phyloP scores from a whole-genome alignment of 305 asterid species.

The Fraxinus xanthoxyloides region DNA sequence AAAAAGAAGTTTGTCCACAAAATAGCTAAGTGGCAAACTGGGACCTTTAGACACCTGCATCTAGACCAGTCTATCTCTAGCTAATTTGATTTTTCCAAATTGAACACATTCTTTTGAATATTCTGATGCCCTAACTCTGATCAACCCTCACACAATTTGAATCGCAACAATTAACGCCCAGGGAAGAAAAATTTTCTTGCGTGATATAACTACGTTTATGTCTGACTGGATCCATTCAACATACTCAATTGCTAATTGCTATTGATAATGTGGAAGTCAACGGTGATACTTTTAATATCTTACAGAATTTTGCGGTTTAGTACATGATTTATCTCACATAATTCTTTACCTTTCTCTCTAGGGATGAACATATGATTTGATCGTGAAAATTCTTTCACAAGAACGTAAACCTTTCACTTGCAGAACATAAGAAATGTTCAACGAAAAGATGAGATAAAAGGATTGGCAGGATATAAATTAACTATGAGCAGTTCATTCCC shows the following conservation, averaged over 20 bases:
- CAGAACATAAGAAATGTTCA: background rate
- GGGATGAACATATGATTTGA: constrained; percentile 8
- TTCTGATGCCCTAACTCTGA: background rate
- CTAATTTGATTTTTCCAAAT: constrained; percentile 1
- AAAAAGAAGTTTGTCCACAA: background rate
- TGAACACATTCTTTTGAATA: background rate
- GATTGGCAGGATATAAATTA: constrained; percentile 7
- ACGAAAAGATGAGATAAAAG: background rate
- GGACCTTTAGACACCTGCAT: constrained; percentile 13
- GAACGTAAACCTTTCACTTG: background rate
- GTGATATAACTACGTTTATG: background rate
- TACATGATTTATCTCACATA: background rate
- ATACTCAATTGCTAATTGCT: background rate
- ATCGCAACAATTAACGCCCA: background rate
- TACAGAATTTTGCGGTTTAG: background rate
- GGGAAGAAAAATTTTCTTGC: constrained; percentile 3
- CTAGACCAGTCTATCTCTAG: background rate
- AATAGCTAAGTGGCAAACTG: constrained; percentile 1
- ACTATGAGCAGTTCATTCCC: background rate
- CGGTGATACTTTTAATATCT: background rate
- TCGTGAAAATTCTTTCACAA: background rate
- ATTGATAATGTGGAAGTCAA: background rate
- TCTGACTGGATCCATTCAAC: background rate
- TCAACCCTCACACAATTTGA: background rate
- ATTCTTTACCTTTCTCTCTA: background rate